Evolutionary conservation across 169 alveolate species (phyloP), one percentile per base, ranked within the genome.

Genomic region (Eimeria necatrix): DNA sequence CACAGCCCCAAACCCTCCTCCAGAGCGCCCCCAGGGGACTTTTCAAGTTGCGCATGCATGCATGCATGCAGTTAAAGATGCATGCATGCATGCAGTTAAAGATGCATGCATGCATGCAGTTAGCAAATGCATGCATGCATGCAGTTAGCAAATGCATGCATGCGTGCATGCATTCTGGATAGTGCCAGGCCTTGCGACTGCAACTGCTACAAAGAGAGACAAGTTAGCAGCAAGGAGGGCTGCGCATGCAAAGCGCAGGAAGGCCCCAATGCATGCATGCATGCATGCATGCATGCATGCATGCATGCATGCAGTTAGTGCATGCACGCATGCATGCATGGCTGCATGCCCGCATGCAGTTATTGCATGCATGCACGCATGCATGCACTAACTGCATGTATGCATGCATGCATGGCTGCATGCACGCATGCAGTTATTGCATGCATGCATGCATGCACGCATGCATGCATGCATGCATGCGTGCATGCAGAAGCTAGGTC

Each of bases 391-490:
- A 78, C 32, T 24, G 5, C 9, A 56, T 81, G 53, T 51, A 16
- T 51, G 8, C 9, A 56, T 22, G 53, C 91, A 81, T 56, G 73
- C 61, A 41, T 16, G 64, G 20, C 61, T 76, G 22, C 12, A 48
- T 41, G 61, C 87, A 52, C 20, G 61, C 51, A 71, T 22, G 83
- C 52, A 71, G 18, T 8, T 8, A n/a, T n/a, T 71, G 46, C 83
- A 71, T 71, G 83, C 46, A 71, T 41, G 18, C 53, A 71, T 71
- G 51, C 83, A 71, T 71, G 53, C 51, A 41, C 26, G 52, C 73
- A 61, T 61, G 73, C 73, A 61, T 61, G 73, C 73, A 61, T 61
- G 73, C 73, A 61, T 61, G 73, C 73, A 61, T 41, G 83, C 83
- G 2, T 71, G 87, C 64, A 76, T 41, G 87, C 87, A 76, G 49